Conservation (phyloP, 2,329 filamentous ascomycete genomes). For the Orbilia javanica region DNA sequence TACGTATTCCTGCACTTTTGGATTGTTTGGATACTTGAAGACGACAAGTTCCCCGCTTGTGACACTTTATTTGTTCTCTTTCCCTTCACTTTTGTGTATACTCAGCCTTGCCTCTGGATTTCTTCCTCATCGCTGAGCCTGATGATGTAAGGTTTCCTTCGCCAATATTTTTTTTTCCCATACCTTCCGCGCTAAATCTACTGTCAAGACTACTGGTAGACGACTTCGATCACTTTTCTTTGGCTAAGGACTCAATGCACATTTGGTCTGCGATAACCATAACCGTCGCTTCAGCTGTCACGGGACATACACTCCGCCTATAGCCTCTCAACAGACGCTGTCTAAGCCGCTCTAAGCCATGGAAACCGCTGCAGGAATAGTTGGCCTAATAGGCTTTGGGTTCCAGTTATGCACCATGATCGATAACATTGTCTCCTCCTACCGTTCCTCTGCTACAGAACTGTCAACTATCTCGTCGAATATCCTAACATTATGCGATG, state of each 20-base stretch:
- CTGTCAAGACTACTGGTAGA: neutral
- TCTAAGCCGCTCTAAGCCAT: conserved; percentile 5
- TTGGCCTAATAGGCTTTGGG: conserved; percentile 57
- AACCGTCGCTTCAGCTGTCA: conserved; percentile 1
- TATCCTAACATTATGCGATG: conserved; percentile 44
- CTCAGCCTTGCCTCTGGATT: conserved; percentile 21
- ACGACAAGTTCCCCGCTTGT: neutral
- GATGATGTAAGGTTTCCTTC: conserved; percentile 30
- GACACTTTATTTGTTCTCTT: neutral
- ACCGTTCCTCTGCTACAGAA: conserved; percentile 44
- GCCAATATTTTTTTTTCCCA: neutral
- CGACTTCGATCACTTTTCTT: neutral
- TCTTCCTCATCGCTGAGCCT: conserved; percentile 26
- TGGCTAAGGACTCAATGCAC: conserved; percentile 9
- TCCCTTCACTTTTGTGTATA: conserved; percentile 13
- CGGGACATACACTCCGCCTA: conserved; percentile 5
- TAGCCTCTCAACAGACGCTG: too few relatives aligned
- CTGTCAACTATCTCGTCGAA: conserved; percentile 38
- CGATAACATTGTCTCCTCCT: conserved; percentile 47
- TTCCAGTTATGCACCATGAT: conserved; percentile 53
- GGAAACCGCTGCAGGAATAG: conserved; percentile 47
- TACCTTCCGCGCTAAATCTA: neutral
- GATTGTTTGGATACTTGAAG: conserved; percentile 34
- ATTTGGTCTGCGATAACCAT: conserved; percentile 23
- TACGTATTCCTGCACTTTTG: conserved; percentile 41